Evolutionary conservation across 129 eudicot genomes (phyloP).

Genomic region (Lactuca saligna): DNA sequence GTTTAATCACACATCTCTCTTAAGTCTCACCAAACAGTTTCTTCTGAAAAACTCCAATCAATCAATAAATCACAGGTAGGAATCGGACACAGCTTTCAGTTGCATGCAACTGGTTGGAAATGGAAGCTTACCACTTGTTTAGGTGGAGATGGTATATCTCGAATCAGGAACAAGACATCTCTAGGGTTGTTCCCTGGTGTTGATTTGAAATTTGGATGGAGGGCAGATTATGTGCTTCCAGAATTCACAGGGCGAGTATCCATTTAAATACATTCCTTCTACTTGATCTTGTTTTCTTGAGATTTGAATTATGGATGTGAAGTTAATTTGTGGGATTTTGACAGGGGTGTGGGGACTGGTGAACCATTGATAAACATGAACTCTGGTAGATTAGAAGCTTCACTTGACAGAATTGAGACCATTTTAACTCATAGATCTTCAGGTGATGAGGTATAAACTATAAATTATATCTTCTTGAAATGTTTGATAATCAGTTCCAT

Average conservation of each 20-base stretch:
- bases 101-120: conserved; percentile 81
- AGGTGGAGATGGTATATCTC: conserved; percentile 88
- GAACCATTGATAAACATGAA: conserved; percentile 86
- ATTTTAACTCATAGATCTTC: conserved; percentile 52
- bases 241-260: conserved; percentile 73
- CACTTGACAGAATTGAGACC: conserved; percentile 92
- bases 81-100: conserved; percentile 76
- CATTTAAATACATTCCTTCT: not conserved
- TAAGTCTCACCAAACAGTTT: not conserved
- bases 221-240: conserved; percentile 93
- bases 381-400: conserved; percentile 85
- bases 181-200: conserved; percentile 80
- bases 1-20: conserved; percentile 34
- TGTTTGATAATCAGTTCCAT: not conserved
- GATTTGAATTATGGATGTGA: not conserved
- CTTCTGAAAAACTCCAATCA: not conserved
- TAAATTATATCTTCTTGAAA: conserved; percentile 5
- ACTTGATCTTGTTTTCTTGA: too few relatives aligned
- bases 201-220: conserved; percentile 92
- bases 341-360: conserved; percentile 81
- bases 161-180: conserved; percentile 85
- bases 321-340: not conserved
- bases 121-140: conserved; percentile 92
- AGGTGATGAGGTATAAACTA: conserved; percentile 20
- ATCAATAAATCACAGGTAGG: conserved; percentile 64